Conservation (phyloP, 306 rosid species). For the Pueraria montana region DNA sequence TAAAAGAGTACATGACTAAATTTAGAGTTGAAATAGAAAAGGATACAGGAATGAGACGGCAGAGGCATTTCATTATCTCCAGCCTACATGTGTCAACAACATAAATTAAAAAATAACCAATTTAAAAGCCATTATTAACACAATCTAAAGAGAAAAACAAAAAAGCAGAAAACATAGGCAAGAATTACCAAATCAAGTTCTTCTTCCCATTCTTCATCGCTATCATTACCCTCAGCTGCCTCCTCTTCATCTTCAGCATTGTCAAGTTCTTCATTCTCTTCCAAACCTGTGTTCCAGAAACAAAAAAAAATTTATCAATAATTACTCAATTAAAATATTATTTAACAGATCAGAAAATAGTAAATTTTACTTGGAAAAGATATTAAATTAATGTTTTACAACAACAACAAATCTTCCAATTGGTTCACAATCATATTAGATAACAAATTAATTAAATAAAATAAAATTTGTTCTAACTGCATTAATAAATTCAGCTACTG, state of each 20-base stretch:
- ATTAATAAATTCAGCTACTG: slow-evolving; percentile 3
- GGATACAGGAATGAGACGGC: slow-evolving; percentile 78
- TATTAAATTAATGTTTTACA: slow-evolving; percentile 17
- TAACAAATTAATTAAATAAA: slow-evolving; percentile 19
- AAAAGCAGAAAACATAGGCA: slow-evolving; percentile 33
- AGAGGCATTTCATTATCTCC: slow-evolving; percentile 69
- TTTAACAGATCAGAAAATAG: slow-evolving; percentile 21
- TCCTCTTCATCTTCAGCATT: slow-evolving; percentile 69
- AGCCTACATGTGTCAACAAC: slow-evolving; percentile 60
- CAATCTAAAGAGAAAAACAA: slow-evolving; percentile 17
- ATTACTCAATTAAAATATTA: slow-evolving; percentile 9
- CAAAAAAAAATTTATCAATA: slow-evolving; percentile 35
- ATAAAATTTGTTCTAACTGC: neutral
- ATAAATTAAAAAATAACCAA: slow-evolving; percentile 12
- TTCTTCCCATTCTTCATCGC: slow-evolving; percentile 72
- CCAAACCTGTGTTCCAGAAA: slow-evolving; percentile 45
- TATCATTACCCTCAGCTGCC: slow-evolving; percentile 64
- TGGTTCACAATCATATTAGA: slow-evolving; percentile 25
- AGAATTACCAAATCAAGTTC: slow-evolving; percentile 65
- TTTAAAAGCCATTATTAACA: slow-evolving; percentile 28
- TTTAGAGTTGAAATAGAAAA: slow-evolving; percentile 35
- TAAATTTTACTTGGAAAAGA: slow-evolving; percentile 7
- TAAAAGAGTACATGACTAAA: slow-evolving; percentile 11
- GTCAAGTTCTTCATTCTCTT: slow-evolving; percentile 62
- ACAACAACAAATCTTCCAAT: slow-evolving; percentile 18